A percentile compares a stretch with the other conserved stretches of the same genome.
Evolutionary conservation across 768 basidiomycete species (phyloP).

Genomic region (Collybiopsis luxurians): DNA sequence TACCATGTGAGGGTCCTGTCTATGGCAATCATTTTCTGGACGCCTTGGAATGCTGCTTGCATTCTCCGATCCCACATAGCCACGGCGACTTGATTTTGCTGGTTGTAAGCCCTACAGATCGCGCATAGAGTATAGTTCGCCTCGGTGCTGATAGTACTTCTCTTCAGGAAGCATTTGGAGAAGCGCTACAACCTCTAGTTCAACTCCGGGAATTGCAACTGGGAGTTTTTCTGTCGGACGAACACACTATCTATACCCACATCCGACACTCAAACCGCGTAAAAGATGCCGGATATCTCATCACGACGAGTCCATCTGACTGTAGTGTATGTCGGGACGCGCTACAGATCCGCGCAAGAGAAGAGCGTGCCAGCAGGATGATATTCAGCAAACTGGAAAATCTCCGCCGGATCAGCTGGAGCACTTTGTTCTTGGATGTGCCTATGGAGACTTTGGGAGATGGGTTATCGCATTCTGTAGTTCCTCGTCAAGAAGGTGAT

Average conservation of each 20-base stretch:
- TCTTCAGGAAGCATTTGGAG: slow-evolving; percentile 39
- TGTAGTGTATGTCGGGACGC: slow-evolving; percentile 33
- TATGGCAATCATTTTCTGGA: slow-evolving; percentile 67
- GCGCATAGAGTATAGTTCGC: neutral
- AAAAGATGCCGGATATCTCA: slow-evolving; percentile 27
- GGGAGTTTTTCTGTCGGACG: slow-evolving; percentile 62
- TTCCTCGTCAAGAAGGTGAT: neutral
- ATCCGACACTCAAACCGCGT: slow-evolving; percentile 18
- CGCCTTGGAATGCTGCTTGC: slow-evolving; percentile 46
- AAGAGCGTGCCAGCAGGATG: slow-evolving; percentile 3
- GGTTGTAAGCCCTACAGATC: slow-evolving; percentile 36
- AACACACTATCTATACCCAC: slow-evolving; percentile 46
- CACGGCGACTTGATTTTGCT: slow-evolving; percentile 41
- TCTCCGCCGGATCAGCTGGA: slow-evolving; percentile 2
- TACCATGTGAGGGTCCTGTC: slow-evolving; percentile 42
- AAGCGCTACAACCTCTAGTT: slow-evolving; percentile 42
- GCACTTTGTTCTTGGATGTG: neutral
- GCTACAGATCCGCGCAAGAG: neutral
- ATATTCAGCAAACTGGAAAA: neutral
- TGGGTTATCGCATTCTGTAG: neutral
- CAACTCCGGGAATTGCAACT: slow-evolving; percentile 51
- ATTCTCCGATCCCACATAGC: slow-evolving; percentile 62
- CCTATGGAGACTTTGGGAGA: neutral
- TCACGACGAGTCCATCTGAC: slow-evolving; percentile 26
- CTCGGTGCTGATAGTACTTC: neutral